phyloP scores from a whole-genome alignment of 352 stramenopile species.

The Vaucheria bursata region DNA sequence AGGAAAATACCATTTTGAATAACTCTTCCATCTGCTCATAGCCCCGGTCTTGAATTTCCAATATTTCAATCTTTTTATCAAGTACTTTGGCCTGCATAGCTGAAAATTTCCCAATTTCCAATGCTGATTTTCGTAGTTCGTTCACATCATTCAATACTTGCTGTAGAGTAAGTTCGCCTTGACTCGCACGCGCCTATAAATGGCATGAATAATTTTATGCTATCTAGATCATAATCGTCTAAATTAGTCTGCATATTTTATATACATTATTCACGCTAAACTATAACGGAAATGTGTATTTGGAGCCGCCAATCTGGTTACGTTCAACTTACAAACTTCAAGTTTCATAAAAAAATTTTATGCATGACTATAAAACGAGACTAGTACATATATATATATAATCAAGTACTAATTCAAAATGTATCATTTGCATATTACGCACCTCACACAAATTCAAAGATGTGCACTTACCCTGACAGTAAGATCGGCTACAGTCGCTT shows the following conservation, averaged over 20 bases:
- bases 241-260: too few relatives aligned
- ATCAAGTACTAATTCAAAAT: too few relatives aligned
- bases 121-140: constrained; percentile 39
- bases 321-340: too few relatives aligned
- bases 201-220: too few relatives aligned
- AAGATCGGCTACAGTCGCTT: constrained; percentile 48
- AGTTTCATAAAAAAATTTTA: too few relatives aligned
- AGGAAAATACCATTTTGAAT: constrained; percentile 16
- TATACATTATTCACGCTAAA: too few relatives aligned
- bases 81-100: constrained; percentile 26
- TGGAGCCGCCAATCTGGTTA: too few relatives aligned
- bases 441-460: too few relatives aligned
- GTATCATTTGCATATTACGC: too few relatives aligned
- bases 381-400: background rate
- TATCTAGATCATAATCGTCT: too few relatives aligned
- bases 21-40: constrained; percentile 29
- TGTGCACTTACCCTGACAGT: constrained; percentile 41
- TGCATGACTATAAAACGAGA: background rate
- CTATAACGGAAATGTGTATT: too few relatives aligned
- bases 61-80: constrained; percentile 34
- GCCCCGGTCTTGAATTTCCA: constrained; percentile 33
- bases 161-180: constrained; percentile 15
- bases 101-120: constrained; percentile 36
- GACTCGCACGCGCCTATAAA: constrained; percentile 12
- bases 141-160: constrained; percentile 44